phyloP scores from a whole-genome alignment of 1,139 yeast species.

The Nakaseomyces delphensis region DNA sequence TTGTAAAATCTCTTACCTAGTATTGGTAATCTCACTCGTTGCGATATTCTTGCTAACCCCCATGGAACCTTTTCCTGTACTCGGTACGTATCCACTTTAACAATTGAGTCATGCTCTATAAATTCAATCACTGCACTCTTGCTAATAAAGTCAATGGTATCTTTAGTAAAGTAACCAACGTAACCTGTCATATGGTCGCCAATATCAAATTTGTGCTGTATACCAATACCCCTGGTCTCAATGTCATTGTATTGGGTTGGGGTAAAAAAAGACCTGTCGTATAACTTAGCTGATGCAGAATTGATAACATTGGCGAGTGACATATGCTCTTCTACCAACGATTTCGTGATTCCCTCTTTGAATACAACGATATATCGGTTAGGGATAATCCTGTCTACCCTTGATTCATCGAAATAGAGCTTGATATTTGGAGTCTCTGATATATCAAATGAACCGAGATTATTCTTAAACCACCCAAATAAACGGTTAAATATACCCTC shows the following conservation, averaged over 20 bases:
- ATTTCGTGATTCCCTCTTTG: conserved; percentile 40
- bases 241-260: conserved; percentile 9
- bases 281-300: neutral
- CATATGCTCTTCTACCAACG: neutral
- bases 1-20: conserved; percentile 62
- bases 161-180: conserved; percentile 66
- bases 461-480: neutral
- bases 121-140: conserved; percentile 63
- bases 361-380: conserved; percentile 73
- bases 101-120: conserved; percentile 75
- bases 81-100: conserved; percentile 53
- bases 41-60: conserved; percentile 94
- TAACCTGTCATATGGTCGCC: conserved; percentile 52
- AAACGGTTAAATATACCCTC: neutral
- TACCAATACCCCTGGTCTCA: conserved; percentile 42
- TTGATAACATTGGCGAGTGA: neutral
- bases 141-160: conserved; percentile 62
- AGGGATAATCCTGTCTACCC: conserved; percentile 40
- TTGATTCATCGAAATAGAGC: neutral
- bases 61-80: conserved; percentile 85
- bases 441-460: neutral
- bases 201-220: conserved; percentile 56
- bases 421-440: neutral
- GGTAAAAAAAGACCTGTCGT: neutral
- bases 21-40: conserved; percentile 54